Evolutionary conservation across 345 rosid species (phyloP), one percentile per base, ranked within the genome.

Genomic region (Conringia planisiliqua): DNA sequence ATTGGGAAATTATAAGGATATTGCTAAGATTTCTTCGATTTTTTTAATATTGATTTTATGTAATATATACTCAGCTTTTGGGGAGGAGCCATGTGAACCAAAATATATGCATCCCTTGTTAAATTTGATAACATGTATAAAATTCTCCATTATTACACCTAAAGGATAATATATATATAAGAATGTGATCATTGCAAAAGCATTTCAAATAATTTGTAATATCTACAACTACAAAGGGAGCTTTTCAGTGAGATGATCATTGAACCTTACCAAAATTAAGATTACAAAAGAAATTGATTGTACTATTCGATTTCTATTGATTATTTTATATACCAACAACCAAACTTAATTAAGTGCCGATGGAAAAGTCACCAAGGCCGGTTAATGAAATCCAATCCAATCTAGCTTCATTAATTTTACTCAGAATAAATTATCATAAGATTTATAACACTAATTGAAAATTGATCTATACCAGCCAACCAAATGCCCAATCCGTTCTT

Each of bases 21-120:
- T 62, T 57, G 30, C 48, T 16, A 10, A 63, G 71, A 70, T 77
- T 77, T 77, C 24, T 69, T 35, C 26, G 2, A 61, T 7, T 29
- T 47, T 38, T 29, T 50, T 68, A 40, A 40, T 33, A 30, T 51
- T 32, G 7, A 14, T 46, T 22, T 47, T 42, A 59, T 57, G 59
- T 42, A n/a, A 44, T 17, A 24, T 48, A 42, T 24, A 58, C 35
- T 57, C 52, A 62, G 40, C 64, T 54, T 62, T 66, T 38, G 26
- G 59, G 66, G 55, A 57, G 72, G 29, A 29, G 62, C 76, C 80
- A 77, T 77, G 80, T 78, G 81, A 78, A 22, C 47, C 48, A 58
- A 39, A 30, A 66, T 40, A 58, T 61, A 47, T 43, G 18, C 54
- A 46, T 56, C 32, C 16, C 56, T 68, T 68, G 56, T 60, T 60